phyloP scores from a whole-genome alignment of 352 stramenopile genomes.

The Phytophthora tubulina region DNA sequence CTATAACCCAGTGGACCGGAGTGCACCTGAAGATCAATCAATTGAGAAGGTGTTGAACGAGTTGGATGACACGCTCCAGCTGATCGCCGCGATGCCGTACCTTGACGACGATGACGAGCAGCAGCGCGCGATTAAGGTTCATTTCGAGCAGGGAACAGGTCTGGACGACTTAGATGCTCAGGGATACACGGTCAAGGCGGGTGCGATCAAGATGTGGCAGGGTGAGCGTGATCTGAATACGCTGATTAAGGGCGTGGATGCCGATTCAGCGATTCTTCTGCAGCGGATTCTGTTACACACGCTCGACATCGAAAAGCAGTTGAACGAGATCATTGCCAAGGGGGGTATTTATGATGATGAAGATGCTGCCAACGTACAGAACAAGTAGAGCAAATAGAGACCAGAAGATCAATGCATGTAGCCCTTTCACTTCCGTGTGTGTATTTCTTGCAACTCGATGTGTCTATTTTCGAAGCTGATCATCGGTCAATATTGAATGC shows the following conservation, averaged over 20 bases:
- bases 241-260: conserved; percentile 56
- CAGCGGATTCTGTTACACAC: conserved; percentile 82
- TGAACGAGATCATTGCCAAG: conserved; percentile 55
- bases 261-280: conserved; percentile 73
- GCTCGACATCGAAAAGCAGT: conserved; percentile 68
- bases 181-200: conserved; percentile 66
- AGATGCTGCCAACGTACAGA: conserved; percentile 19
- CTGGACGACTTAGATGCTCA: conserved; percentile 71
- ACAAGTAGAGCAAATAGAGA: conserved; percentile 23
- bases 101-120: conserved; percentile 77
- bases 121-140: conserved; percentile 50
- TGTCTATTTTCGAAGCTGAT: conserved; percentile 2
- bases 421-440: not conserved
- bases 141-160: conserved; percentile 70
- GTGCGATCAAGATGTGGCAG: conserved; percentile 68
- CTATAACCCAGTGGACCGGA: conserved; percentile 46
- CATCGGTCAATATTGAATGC: not conserved
- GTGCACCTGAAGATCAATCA: conserved; percentile 46
- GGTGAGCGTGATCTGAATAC: conserved; percentile 71
- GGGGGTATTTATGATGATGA: conserved; percentile 30
- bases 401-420: conserved; percentile 8
- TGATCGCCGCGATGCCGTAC: conserved; percentile 75
- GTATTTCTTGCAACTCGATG: conserved; percentile 2
- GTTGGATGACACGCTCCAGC: conserved; percentile 72
- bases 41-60: conserved; percentile 70